Evolutionary conservation across 2,329 filamentous ascomycete species (phyloP), one percentile per base, ranked within the genome.

Genomic region (Lasiodiplodia hormozganensis): DNA sequence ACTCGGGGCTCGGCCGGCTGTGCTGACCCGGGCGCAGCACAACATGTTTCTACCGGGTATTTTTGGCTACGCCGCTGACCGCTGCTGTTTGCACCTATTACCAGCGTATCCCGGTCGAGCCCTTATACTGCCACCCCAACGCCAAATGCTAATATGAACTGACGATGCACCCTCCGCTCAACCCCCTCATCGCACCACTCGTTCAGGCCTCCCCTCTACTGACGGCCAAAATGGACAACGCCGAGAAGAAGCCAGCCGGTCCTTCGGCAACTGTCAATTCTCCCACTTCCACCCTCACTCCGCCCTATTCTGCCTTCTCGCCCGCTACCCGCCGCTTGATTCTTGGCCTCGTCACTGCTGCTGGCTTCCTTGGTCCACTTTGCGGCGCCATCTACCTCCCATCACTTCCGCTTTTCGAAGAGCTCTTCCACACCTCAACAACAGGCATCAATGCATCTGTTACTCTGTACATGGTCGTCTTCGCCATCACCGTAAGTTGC

Each of bases 301-400:
- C 65, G 65, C 51, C 72, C 75, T 84, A 83, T 69, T 79, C 80
- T 5, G 81, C 78, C 0, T 80, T 82, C 58, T 74, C 79, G 0
- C 71, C 75, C 11, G 74, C 75, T 49, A 76, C 78, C 7, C 76
- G 76, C 65, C 74, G 75, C 18, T 78, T 83, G 62, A 79, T 83
- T 40, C 73, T 84, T 6, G 70, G 68, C 25, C 72, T 82, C 28
- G 79, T 82, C 57, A 82, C 81, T 2, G 71, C 76, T 5, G 81
- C 80, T 1, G 82, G 81, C 3, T 81, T 82, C 72, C 78, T 83
- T 52, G 82, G 79, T 0, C 82, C 82, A 10, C 69, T 84, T 21
- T 78, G 79, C n/a, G 82, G 81, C 36, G 78, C 77, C n/a, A 79
- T 84, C 38, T 84, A 84, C 71, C 72, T 84, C 2, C 82, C 82